phyloP scores from a whole-genome alignment of 805 yeast species.

The Helenozyma rhizophorensis region DNA sequence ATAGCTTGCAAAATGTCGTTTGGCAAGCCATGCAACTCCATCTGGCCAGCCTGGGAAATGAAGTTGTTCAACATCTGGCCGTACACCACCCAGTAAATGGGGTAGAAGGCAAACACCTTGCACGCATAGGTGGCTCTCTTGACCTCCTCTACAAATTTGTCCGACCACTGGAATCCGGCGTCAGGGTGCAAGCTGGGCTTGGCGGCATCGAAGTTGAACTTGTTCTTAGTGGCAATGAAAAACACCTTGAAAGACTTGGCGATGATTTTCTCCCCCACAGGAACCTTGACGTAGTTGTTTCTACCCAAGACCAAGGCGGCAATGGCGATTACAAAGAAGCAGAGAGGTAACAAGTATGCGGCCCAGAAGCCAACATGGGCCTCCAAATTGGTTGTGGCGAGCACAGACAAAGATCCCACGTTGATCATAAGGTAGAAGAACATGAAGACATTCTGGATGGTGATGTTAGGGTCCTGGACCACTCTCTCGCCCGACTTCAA shows the following conservation, averaged over 20 bases:
- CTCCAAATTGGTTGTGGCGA: slow-evolving; percentile 76
- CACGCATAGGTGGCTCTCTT: slow-evolving; percentile 62
- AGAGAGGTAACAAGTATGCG: slow-evolving; percentile 67
- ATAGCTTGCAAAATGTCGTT: slow-evolving; percentile 75
- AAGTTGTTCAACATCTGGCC: slow-evolving; percentile 70
- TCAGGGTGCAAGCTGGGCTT: slow-evolving; percentile 54
- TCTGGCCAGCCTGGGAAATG: slow-evolving; percentile 67
- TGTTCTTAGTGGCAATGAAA: slow-evolving; percentile 43
- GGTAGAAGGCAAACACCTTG: slow-evolving; percentile 66
- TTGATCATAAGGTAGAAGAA: slow-evolving; percentile 74
- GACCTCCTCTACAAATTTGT: slow-evolving; percentile 71
- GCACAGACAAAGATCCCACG: slow-evolving; percentile 67
- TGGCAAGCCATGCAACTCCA: slow-evolving; percentile 74
- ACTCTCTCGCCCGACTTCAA: slow-evolving; percentile 39
- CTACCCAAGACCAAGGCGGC: slow-evolving; percentile 48
- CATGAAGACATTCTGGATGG: slow-evolving; percentile 72
- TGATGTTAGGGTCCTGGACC: slow-evolving; percentile 57
- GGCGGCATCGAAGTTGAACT: slow-evolving; percentile 49
- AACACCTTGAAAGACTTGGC: slow-evolving; percentile 45
- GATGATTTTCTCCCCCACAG: slow-evolving; percentile 59
- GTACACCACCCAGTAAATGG: slow-evolving; percentile 71
- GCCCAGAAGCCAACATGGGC: slow-evolving; percentile 64
- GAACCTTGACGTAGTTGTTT: slow-evolving; percentile 52
- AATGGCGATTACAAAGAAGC: slow-evolving; percentile 52
- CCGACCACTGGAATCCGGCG: slow-evolving; percentile 53